Conservation (phyloP, 768 basidiomycete genomes). For the Auricularia heimuer region DNA sequence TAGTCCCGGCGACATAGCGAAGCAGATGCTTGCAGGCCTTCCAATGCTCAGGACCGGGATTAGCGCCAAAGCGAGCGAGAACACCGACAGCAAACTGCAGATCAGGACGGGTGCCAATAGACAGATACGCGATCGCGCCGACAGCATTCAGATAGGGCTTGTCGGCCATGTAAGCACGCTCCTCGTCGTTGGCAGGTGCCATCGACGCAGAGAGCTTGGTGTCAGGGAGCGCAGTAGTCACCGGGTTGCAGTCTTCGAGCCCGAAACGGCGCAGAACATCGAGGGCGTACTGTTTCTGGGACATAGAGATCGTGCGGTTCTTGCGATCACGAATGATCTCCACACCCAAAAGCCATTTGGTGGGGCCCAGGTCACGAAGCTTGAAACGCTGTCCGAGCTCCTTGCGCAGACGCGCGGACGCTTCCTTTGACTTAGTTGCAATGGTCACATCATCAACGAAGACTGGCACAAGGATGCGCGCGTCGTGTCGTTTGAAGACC, state of each 20-base stretch:
- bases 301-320: background rate
- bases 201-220: slow-evolving; percentile 3
- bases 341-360: slow-evolving; percentile 5
- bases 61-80: slow-evolving; percentile 8
- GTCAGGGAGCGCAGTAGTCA: slow-evolving; percentile 1
- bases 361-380: slow-evolving; percentile 12
- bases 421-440: background rate
- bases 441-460: slow-evolving; percentile 13
- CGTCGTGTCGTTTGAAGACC: slow-evolving; percentile 17
- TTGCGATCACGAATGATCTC: background rate
- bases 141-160: slow-evolving; percentile 22
- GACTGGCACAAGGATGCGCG: slow-evolving; percentile 8
- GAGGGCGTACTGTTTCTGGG: background rate
- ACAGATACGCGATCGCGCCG: slow-evolving; percentile 22
- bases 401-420: slow-evolving; percentile 9
- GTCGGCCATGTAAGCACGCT: slow-evolving; percentile 13
- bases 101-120: slow-evolving; percentile 26
- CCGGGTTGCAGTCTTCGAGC: background rate
- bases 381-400: slow-evolving; percentile 20
- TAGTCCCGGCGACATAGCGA: no score
- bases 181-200: slow-evolving; percentile 6
- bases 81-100: slow-evolving; percentile 22
- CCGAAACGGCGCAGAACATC: background rate
- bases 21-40: no score
- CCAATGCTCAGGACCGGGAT: no score